Evolutionary conservation across 2,329 filamentous ascomycete species (phyloP), one percentile per base, ranked within the genome.

Genomic region (Epicoccum sorghinum): DNA sequence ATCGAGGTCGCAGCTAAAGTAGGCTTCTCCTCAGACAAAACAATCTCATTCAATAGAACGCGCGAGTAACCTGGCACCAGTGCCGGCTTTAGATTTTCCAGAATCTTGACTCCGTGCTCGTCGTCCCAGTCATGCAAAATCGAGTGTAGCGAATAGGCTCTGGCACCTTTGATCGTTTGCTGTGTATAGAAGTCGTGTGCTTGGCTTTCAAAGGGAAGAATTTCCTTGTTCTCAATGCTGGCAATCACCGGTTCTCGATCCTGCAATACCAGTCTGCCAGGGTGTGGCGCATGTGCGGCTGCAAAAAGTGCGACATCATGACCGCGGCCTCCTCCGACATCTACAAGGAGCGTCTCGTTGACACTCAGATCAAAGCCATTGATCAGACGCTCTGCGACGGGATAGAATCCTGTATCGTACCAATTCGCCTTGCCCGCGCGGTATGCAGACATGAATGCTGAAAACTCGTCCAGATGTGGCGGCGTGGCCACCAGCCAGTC

Each of bases 221-320:
- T 75, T 65, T 10, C 58, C 39, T 24, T 50, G 7, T 43, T 57
- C 25, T 3, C 57, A 43, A 36, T 60, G 57, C 13, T 65, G 62
- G 14, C 70, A 54, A 38, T 63, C 57, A 44, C 72, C 47, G 14
- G 82, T 77, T 3, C 70, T 64, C 0, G 76, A 72, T 84, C 82
- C 58, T 85, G 80, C 0, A 84, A 67, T 0, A 84, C 64, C 2
- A 83, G 62, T 4, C 73, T 68, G 1, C 81, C 80, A 0, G 75
- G 73, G 0, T 69, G 62, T 0, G 72, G 45, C 0, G 78, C 74
- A 55, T 75, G 74, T 23, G 36, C 32, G 1, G 52, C 9, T 9
- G 36, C 30, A 42, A 76, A 74, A 0, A 60, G 57, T 2, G 47
- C 68, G 51, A 81, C 75, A 35, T 76, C 68, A 52, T 80, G 76